These are phyloP conservation scores for Aspergillus conjunctus DNA, from an alignment of 495 filamentous ascomycete species.

Conservation along the genomic window DNA sequence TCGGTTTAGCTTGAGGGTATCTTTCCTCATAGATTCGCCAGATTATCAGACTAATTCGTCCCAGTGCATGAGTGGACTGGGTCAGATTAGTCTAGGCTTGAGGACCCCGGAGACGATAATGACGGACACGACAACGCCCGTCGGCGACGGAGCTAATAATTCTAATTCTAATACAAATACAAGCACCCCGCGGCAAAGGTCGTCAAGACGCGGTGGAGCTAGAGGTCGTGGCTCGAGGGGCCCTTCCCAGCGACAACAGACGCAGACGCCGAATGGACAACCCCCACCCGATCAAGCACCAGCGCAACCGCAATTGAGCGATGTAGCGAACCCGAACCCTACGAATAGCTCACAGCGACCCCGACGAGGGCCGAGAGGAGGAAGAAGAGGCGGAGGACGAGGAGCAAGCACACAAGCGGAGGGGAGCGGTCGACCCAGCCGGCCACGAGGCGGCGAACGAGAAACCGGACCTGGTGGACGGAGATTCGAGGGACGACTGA, in stretches of 20 bases:
- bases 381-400: constrained; percentile 46
- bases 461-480: constrained; percentile 32
- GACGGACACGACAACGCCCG: constrained; percentile 25
- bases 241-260: constrained; percentile 27
- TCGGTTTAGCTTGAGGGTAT: too few species aligned
- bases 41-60: neutral
- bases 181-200: constrained; percentile 31
- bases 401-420: constrained; percentile 30
- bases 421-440: constrained; percentile 28
- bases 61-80: constrained; percentile 24
- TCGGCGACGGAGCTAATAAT: constrained; percentile 19
- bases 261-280: constrained; percentile 9
- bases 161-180: too few species aligned
- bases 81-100: constrained; percentile 4
- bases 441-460: constrained; percentile 29
- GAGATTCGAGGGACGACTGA: constrained; percentile 57
- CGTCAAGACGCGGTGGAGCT: constrained; percentile 37
- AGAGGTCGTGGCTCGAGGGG: constrained; percentile 38
- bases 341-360: constrained; percentile 26
- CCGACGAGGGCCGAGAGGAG: constrained; percentile 38
- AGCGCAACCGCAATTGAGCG: constrained; percentile 15
- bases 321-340: constrained; percentile 9
- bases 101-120: constrained; percentile 24
- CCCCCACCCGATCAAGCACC: constrained; percentile 10
- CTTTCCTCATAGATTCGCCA: neutral